Evolutionary conservation across 2,329 filamentous ascomycete genomes (phyloP).

Genomic region (Colletotrichum incanum): DNA sequence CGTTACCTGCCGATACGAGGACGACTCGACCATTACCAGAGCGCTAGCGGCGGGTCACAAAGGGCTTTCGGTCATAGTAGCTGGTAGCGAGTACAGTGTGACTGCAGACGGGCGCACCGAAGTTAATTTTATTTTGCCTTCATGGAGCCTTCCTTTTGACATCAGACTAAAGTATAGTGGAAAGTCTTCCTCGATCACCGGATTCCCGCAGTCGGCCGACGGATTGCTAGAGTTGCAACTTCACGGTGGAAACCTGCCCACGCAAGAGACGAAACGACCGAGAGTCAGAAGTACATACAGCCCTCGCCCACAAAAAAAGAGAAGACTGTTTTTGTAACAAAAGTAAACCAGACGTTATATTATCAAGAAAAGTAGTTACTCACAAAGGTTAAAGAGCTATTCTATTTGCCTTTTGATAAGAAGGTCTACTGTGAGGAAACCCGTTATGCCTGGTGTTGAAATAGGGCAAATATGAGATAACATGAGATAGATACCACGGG

Average conservation of each 20-base stretch:
- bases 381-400: no score
- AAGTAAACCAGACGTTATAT: no score
- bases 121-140: background rate
- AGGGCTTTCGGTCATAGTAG: background rate
- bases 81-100: background rate
- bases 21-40: background rate
- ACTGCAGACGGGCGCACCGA: background rate
- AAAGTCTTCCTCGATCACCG: background rate
- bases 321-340: background rate
- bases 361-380: no score
- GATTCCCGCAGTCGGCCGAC: background rate
- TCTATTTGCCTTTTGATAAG: no score
- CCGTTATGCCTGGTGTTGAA: no score
- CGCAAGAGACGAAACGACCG: background rate
- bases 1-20: background rate
- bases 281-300: background rate
- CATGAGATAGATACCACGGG: no score
- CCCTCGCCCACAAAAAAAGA: background rate
- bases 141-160: background rate
- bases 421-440: no score
- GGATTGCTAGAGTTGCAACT: background rate
- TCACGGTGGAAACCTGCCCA: background rate
- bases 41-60: background rate
- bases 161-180: background rate
- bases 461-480: no score